Evolutionary conservation across 2,329 filamentous ascomycete species (phyloP), one percentile per base, ranked within the genome.

Genomic region (Leptosphaerulina australis): DNA sequence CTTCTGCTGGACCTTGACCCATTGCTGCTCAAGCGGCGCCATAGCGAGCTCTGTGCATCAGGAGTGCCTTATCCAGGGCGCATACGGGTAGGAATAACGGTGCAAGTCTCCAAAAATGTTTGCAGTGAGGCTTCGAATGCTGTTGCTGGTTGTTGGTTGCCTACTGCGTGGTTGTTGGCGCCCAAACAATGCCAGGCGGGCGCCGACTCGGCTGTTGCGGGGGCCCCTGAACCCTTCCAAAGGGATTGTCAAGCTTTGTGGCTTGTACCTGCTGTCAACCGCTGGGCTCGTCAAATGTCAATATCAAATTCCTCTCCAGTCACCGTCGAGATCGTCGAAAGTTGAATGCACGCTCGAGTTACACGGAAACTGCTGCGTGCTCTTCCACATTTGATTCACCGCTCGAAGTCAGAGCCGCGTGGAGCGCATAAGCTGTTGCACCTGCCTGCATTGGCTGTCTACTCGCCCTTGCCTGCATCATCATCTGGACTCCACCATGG

Each of bases 1-100:
- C 83, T 97, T 99, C 76, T 97, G 88, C 80, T 97, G 93, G 76
- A 96, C 91, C 70, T 81, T 83, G 66, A 86, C 79, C 83, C 83
- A 85, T 75, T 83, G 81, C 77, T 84, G 81, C 74, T 86, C 83
- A 68, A 79, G 75, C 63, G 77, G 75, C 55, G 74, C 73, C 73
- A 76, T 76, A 49, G 29, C 47, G 58, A 58, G 49, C 55, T 30
- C 53, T 60, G 61, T 60, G 60, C 67, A 72, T 71, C 58, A 59
- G 58, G 54, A 35, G 51, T 44, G 53, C 36, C 30, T 29, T 39
- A 36, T 50, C 36, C 22, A 44, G 37, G 38, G 51, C 50, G 56
- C 55, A 50, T 56, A 53, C 53, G 34, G 35, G 56, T 68, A 68
- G 57, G 45, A 64, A 66, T 67, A 60, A 29, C 33, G 41, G 37